Percentiles rank a stretch among this genome's conserved stretches.
phyloP scores from a whole-genome alignment of 768 basidiomycete genomes.

The Phylloporus rhodoxanthus region DNA sequence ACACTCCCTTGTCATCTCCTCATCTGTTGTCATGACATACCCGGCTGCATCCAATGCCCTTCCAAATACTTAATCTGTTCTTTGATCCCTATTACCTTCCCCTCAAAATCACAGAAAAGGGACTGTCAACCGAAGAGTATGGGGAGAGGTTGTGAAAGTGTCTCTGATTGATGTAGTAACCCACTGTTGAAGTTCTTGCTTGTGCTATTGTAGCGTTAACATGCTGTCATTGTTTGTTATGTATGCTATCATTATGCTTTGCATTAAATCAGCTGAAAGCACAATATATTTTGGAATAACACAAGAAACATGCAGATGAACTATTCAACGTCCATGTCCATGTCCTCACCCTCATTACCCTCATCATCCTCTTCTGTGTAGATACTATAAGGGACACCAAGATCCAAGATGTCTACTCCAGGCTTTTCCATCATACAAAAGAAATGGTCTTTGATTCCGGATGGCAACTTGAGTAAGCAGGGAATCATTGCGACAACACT shows the following conservation, averaged over 20 bases:
- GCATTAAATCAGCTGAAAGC: no score
- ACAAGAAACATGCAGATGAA: no score
- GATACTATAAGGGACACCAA: constrained; percentile 3
- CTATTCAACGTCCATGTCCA: not conserved
- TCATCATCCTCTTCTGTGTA: not conserved
- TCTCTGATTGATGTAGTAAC: not conserved
- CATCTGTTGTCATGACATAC: no score
- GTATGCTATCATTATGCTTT: no score
- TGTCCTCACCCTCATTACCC: not conserved
- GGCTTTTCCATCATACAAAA: constrained; percentile 29
- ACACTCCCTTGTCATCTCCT: not conserved
- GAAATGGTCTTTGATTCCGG: not conserved
- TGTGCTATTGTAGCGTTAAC: no score
- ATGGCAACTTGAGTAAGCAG: not conserved
- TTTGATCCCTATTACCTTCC: not conserved
- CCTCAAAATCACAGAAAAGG: not conserved
- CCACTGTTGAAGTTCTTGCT: no score
- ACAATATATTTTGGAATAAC: no score
- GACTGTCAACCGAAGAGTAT: not conserved
- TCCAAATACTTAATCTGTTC: not conserved
- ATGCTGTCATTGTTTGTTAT: no score
- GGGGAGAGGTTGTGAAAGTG: not conserved
- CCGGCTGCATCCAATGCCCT: no score
- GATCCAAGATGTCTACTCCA: constrained; percentile 15
- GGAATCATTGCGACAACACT: constrained; percentile 27